Conservation (phyloP, 441 rosid species). For the Eugenia klotzschiana region DNA sequence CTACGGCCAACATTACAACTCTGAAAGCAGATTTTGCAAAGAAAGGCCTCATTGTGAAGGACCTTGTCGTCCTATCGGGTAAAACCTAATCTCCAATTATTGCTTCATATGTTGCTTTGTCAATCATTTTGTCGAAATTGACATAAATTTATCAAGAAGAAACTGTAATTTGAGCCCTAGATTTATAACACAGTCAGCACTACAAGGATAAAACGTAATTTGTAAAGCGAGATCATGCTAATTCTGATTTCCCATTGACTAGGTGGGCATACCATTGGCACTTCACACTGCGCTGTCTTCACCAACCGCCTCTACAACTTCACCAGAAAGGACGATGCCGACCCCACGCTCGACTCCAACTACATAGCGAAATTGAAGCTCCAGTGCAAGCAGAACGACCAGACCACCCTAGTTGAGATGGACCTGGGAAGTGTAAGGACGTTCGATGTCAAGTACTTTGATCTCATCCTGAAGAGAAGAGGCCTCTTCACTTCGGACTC, state of each 20-base stretch:
- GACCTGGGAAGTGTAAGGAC: slow-evolving; percentile 54
- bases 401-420: slow-evolving; percentile 38
- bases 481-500: slow-evolving; percentile 42
- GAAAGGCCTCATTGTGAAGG: slow-evolving; percentile 14
- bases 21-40: slow-evolving; percentile 5
- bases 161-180: background rate
- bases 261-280: slow-evolving; percentile 32
- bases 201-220: background rate
- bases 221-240: accelerated
- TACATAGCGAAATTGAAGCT: slow-evolving; percentile 8
- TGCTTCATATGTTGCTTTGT: background rate
- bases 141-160: background rate
- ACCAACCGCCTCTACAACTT: slow-evolving; percentile 24
- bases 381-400: slow-evolving; percentile 22
- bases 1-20: slow-evolving; percentile 2
- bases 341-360: slow-evolving; percentile 19
- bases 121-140: background rate
- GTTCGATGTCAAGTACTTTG: slow-evolving; percentile 30
- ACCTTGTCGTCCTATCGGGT: slow-evolving; percentile 28
- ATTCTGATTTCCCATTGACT: background rate
- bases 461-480: slow-evolving; percentile 32
- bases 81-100: background rate
- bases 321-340: slow-evolving; percentile 22
- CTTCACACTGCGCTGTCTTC: slow-evolving; percentile 19
- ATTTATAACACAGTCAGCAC: background rate